Evolutionary conservation across 2,329 filamentous ascomycete genomes (phyloP), one percentile per base, ranked within the genome.

Genomic region (Harringtonia aguacate): DNA sequence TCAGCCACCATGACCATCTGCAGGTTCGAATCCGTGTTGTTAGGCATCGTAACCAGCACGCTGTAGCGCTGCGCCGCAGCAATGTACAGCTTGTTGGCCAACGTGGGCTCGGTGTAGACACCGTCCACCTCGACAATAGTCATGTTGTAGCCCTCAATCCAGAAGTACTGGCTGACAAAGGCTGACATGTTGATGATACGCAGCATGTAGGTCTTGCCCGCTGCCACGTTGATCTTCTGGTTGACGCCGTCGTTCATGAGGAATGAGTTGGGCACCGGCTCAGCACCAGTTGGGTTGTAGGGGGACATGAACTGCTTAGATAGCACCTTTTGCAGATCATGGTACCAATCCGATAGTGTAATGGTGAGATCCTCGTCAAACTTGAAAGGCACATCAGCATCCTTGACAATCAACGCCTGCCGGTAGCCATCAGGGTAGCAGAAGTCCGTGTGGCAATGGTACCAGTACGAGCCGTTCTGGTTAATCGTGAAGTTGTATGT

Each of bases 41-140:
- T 77, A 56, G 73, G 79, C 14, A 78, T 79, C 0, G 76, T 86
- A 22, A 81, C 47, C 21, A 81, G 61, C 51, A 81, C 72, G 55
- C 73, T 75, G 53, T 68, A 77, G 39, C 84, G 73, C 59, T 88
- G 84, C 0, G 80, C 84, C 12, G 79, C 73, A 13, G 76, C 66
- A 9, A 88, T 54, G 51, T 86, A 86, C 12, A 87, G 68, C 66
- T 74, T 74, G 21, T 74, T 66, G 1, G 80, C 75, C 47, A 75
- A 72, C 0, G 70, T 63, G 0, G 70, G 68, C 47, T 84, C 69
- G 1, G 73, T 78, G 52, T 83, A 86, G 12, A 86, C 69, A 8
- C 83, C 84, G 55, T 87, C 84, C 1, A 86, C 75, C 58, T 86
- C 83, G 29, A 87, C 72, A 44, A 87, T 78, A 22, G 68, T 73